Percentiles rank a stretch among this genome's conserved stretches.
Evolutionary conservation across 345 rosid species (phyloP).

Genomic region (Arabidopsis thaliana): DNA sequence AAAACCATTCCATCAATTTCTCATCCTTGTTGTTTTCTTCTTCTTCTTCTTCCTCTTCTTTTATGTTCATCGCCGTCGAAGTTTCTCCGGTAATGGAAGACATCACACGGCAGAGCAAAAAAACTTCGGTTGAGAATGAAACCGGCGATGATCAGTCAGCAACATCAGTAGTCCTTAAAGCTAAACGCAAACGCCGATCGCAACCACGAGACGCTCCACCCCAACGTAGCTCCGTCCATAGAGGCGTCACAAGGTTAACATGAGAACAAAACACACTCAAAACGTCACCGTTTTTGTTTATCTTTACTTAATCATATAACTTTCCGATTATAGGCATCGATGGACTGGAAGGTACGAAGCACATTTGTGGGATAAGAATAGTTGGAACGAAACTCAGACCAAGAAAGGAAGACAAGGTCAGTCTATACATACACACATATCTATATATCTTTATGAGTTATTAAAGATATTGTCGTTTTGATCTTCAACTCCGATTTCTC

Average conservation of each 20-base stretch:
- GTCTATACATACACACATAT: neutral
- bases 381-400: slow-evolving; percentile 84
- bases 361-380: slow-evolving; percentile 84
- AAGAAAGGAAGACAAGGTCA: slow-evolving; percentile 91
- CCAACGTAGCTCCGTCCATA: slow-evolving; percentile 81
- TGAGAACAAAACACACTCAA: neutral
- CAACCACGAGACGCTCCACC: slow-evolving; percentile 90
- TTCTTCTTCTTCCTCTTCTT: neutral
- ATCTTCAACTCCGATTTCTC: slow-evolving; percentile 21
- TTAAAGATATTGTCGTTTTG: slow-evolving; percentile 2
- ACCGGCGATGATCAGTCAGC: slow-evolving; percentile 33
- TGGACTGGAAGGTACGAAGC: slow-evolving; percentile 92
- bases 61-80: slow-evolving; percentile 21
- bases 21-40: slow-evolving; percentile 9
- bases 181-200: slow-evolving; percentile 76
- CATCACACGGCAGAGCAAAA: slow-evolving; percentile 30
- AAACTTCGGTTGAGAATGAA: slow-evolving; percentile 18
- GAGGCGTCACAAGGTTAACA: slow-evolving; percentile 83
- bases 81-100: slow-evolving; percentile 31
- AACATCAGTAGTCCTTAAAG: slow-evolving; percentile 48
- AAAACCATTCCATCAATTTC: slow-evolving; percentile 14
- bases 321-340: slow-evolving; percentile 57
- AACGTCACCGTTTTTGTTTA: slow-evolving; percentile 5
- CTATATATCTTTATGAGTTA: neutral
- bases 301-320: neutral